A percentile compares a stretch with the other conserved stretches of the same genome.
Conservation (phyloP, 2,329 filamentous ascomycete genomes). For the Neonectria punicea region DNA sequence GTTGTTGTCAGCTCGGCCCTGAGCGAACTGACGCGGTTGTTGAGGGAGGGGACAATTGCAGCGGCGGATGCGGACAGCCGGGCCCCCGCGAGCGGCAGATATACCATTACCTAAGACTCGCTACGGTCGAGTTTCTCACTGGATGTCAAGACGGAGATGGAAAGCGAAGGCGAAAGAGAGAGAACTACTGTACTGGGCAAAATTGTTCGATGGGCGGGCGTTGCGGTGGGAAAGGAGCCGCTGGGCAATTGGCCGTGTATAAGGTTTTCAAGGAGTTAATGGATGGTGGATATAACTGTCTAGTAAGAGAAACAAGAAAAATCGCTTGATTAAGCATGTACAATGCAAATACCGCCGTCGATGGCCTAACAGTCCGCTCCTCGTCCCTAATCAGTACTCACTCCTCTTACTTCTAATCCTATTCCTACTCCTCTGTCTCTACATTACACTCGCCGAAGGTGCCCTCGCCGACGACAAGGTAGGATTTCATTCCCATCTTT, state of each 20-base stretch:
- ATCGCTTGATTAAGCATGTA: background rate
- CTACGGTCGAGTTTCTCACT: background rate
- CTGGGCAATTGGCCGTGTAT: slow-evolving; percentile 10
- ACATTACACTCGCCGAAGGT: background rate
- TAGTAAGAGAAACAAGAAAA: slow-evolving; percentile 17
- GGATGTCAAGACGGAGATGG: background rate
- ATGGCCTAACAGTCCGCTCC: no score
- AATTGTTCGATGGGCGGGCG: slow-evolving; percentile 25
- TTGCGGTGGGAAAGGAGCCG: slow-evolving; percentile 16
- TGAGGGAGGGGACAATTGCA: slow-evolving; percentile 91
- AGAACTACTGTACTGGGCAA: background rate
- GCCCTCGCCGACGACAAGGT: background rate
- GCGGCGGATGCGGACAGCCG: slow-evolving; percentile 88
- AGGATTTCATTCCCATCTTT: slow-evolving; percentile 48
- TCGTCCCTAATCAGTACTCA: background rate
- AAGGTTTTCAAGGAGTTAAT: slow-evolving; percentile 4
- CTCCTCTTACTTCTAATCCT: background rate
- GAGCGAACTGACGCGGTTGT: slow-evolving; percentile 84
- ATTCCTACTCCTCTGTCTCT: background rate
- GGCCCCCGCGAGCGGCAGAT: slow-evolving; percentile 82
- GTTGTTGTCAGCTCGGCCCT: slow-evolving; percentile 90
- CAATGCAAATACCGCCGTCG: background rate
- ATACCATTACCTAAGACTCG: slow-evolving; percentile 78
- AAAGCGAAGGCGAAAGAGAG: background rate
- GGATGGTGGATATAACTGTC: slow-evolving; percentile 11